phyloP scores from a whole-genome alignment of 352 stramenopile genomes.

The Halophytophthora polymorphica region DNA sequence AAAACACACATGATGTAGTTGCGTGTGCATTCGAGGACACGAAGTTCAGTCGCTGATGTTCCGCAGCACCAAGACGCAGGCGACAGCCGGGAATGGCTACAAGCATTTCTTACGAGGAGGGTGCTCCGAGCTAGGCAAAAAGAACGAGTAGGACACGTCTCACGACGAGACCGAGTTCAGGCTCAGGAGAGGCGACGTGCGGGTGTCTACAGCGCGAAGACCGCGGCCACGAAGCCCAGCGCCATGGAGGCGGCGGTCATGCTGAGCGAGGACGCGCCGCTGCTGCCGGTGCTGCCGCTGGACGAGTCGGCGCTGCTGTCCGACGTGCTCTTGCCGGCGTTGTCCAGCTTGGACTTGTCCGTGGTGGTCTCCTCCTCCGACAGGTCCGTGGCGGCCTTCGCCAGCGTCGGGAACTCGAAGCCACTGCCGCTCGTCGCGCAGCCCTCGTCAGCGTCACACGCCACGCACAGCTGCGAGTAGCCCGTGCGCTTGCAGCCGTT shows the following conservation, averaged over 20 bases:
- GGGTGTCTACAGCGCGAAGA: slow-evolving; percentile 20
- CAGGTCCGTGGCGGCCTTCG: slow-evolving; percentile 47
- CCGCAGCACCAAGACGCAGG: no score
- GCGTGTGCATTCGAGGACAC: no score
- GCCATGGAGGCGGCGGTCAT: slow-evolving; percentile 15
- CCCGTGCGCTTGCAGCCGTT: slow-evolving; percentile 62
- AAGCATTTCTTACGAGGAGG: no score
- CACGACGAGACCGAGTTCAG: slow-evolving; percentile 8
- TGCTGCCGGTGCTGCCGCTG: slow-evolving; percentile 1
- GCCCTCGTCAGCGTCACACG: slow-evolving; percentile 34
- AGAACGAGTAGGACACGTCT: no score
- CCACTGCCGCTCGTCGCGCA: slow-evolving; percentile 37
- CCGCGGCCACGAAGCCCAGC: slow-evolving; percentile 18
- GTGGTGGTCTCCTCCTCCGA: slow-evolving; percentile 44
- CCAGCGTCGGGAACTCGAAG: slow-evolving; percentile 62
- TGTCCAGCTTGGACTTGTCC: slow-evolving; percentile 1
- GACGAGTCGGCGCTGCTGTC: slow-evolving; percentile 5
- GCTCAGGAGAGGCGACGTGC: no score
- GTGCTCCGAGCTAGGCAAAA: no score
- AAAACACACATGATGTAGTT: no score
- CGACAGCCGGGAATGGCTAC: no score
- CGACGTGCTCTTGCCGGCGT: slow-evolving; percentile 3
- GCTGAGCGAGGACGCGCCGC: slow-evolving; percentile 1
- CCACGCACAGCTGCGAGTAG: slow-evolving; percentile 73
- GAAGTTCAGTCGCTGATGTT: no score